These are phyloP conservation scores for Plasmodium coatneyi DNA, from an alignment of 169 alveolate species.

Conservation along the genomic window DNA sequence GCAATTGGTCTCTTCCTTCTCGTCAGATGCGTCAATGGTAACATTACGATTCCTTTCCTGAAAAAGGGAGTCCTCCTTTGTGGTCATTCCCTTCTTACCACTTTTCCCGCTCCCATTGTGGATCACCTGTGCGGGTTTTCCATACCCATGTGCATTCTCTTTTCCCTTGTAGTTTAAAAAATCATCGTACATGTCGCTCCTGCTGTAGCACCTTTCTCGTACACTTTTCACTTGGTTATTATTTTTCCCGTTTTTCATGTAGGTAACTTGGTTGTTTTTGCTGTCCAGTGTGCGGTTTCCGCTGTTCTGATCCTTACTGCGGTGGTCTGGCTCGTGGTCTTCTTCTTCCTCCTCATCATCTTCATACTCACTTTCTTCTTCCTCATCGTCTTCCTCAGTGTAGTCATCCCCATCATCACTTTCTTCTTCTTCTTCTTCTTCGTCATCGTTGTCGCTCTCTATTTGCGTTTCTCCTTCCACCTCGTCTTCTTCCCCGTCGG, in stretches of 20 bases:
- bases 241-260: slow-evolving; percentile 14
- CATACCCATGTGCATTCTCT: neutral
- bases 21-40: neutral
- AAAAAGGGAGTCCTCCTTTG: neutral
- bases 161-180: slow-evolving; percentile 7
- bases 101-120: slow-evolving; percentile 9
- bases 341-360: slow-evolving; percentile 6
- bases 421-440: slow-evolving; percentile 29
- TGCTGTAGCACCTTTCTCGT: slow-evolving; percentile 9
- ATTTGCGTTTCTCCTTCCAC: neutral
- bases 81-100: slow-evolving; percentile 13
- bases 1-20: neutral
- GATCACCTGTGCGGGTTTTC: neutral
- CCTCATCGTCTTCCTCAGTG: slow-evolving; percentile 64
- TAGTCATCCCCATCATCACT: no score
- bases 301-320: slow-evolving; percentile 27
- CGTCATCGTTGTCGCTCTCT: neutral
- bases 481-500: slow-evolving; percentile 68
- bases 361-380: slow-evolving; percentile 31
- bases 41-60: neutral
- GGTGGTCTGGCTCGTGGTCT: slow-evolving; percentile 48
- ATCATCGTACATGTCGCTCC: neutral
- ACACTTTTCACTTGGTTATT: neutral
- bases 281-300: neutral
- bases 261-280: slow-evolving; percentile 48